Conservation (phyloP, 768 basidiomycete species). For the Lactifluus rugatus region DNA sequence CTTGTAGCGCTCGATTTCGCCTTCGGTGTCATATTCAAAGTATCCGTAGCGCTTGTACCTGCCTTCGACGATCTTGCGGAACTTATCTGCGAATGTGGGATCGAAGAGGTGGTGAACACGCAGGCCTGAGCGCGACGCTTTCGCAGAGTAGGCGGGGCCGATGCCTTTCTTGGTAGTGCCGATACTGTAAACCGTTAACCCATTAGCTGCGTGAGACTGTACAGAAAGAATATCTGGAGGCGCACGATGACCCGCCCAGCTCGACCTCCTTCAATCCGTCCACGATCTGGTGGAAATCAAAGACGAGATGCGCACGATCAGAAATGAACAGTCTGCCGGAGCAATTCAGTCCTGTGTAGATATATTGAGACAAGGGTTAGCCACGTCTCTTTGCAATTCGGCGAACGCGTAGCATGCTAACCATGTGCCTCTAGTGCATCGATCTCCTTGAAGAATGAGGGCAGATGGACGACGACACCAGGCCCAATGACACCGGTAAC, state of each 20-base stretch:
- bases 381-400: not conserved
- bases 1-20: conserved; percentile 89
- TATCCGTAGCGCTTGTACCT: conserved; percentile 96
- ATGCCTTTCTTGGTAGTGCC: conserved; percentile 98
- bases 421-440: conserved; percentile 81
- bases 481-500: conserved; percentile 85
- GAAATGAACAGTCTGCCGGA: conserved; percentile 81
- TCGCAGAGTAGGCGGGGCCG: conserved; percentile 96
- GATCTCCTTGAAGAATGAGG: conserved; percentile 89
- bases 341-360: conserved; percentile 66
- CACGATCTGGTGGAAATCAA: conserved; percentile 99
- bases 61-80: conserved; percentile 91
- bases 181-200: conserved; percentile 45
- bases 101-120: conserved; percentile 96
- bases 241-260: conserved; percentile 75
- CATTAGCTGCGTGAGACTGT: not conserved
- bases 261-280: conserved; percentile 98
- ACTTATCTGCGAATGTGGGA: conserved; percentile 78
- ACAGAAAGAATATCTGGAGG: conserved; percentile 13
- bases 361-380: not conserved
- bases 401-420: conserved; percentile 25
- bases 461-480: conserved; percentile 94
- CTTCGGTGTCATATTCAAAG: conserved; percentile 98
- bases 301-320: conserved; percentile 93
- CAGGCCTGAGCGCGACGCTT: conserved; percentile 92